Base-by-base conservation (phyloP, 305 asterid species). In the Euphrasia arctica region DNA sequence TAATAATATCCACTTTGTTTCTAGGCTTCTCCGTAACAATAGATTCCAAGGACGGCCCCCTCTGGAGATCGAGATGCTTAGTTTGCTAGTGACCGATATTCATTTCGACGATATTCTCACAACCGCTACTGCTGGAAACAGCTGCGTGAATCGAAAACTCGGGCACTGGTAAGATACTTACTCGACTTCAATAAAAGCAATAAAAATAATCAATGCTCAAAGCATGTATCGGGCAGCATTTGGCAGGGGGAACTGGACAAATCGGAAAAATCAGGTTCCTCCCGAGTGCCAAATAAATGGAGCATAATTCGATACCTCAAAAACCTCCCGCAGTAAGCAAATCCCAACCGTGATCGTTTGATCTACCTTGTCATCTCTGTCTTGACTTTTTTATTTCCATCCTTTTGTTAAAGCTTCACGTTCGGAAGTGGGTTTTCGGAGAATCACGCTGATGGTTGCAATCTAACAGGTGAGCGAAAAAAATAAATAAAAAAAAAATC, bases 1-100 rank as follows among this genome's bases (percentile, higher is more conserved):
- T 49, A 42, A 18, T 18, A 18, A 18, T 18, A 18, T 18, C 22
- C 63, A 22, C 31, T 28, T 56, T 63, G 3, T 42, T 72, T 73
- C 58, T 79, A 90, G 99, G 84, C 70, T 90, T 74, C 90, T 94
- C 55, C 78, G 79, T 70, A 85, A 82, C 65, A 94, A 94, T 74
- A 83, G 69, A 65, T 82, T 94, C 50, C 85, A 83, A 73, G 95
- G 95, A 57, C 73, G 79, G 45, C 74, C 85, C 54, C 98, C 99
- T 36, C 68, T 66, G 74, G 95, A 78, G 83, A 79, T 88, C 74
- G 76, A 77, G 81, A 84, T 75, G 80, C 89, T 90, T 55, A 64
- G 74, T 73, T 70, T 70, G 71, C 86, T 90, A 6, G 43, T 39
- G 51, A 73, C 74, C 29, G 86, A 88, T 65, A 58, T 83, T 64